Conservation (phyloP, 352 stramenopile species). For the Phytophthora palmivora region DNA sequence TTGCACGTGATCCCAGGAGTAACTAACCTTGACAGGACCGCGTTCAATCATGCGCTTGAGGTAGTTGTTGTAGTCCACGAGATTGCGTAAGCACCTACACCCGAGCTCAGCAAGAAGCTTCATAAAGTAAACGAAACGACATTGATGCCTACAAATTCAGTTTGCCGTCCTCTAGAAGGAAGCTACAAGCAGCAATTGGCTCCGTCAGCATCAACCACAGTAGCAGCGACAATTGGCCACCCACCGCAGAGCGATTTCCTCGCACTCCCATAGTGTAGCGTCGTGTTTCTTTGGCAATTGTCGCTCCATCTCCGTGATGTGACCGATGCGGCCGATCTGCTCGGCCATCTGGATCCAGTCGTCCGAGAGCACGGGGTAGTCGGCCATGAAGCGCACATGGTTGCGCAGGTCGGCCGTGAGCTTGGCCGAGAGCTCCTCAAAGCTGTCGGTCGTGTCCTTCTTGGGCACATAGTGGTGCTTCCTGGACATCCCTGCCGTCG, state of each 20-base stretch:
- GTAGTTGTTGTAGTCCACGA: slow-evolving; percentile 86
- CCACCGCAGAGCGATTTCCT: slow-evolving; percentile 86
- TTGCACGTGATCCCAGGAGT: not conserved
- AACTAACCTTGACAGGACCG: slow-evolving; percentile 64
- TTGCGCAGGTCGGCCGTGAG: slow-evolving; percentile 86
- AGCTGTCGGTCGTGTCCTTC: slow-evolving; percentile 61
- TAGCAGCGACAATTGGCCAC: not conserved
- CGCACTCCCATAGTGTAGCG: slow-evolving; percentile 91
- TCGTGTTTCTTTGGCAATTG: slow-evolving; percentile 84
- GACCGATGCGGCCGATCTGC: slow-evolving; percentile 87
- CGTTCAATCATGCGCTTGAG: slow-evolving; percentile 72
- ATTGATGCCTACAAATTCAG: slow-evolving; percentile 79
- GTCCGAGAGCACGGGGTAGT: slow-evolving; percentile 89
- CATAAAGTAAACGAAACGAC: not conserved
- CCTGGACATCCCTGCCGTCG: slow-evolving; percentile 49
- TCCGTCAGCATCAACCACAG: not conserved
- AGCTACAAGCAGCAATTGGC: slow-evolving; percentile 45
- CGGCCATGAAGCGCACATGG: slow-evolving; percentile 87
- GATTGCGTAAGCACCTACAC: slow-evolving; percentile 75
- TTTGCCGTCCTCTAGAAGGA: slow-evolving; percentile 92
- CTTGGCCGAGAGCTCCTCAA: slow-evolving; percentile 88
- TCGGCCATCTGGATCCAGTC: slow-evolving; percentile 91
- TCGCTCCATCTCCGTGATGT: slow-evolving; percentile 92
- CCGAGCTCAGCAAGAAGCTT: not conserved
- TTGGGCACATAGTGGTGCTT: slow-evolving; percentile 74